Conservation (phyloP, 306 rosid species). For the Vachellia collinsii region DNA sequence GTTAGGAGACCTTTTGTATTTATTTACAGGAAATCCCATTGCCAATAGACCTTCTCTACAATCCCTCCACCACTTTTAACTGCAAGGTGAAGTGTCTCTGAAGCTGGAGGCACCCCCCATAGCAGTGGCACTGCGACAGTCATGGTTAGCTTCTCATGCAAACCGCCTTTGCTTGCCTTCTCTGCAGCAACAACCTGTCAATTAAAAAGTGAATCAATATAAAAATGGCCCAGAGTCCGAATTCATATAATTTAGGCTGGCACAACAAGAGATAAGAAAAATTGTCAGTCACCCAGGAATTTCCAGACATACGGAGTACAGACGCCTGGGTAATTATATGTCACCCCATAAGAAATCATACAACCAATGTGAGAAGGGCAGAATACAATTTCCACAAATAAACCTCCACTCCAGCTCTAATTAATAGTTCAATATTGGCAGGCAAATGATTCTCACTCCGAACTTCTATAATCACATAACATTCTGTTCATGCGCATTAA, state of each 20-base stretch:
- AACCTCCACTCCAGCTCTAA: neutral
- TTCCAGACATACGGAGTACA: neutral
- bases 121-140: conserved; percentile 95
- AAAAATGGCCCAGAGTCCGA: conserved; percentile 5
- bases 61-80: conserved; percentile 99
- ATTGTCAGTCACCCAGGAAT: neutral
- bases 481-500: neutral
- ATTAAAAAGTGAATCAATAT: neutral
- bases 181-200: conserved; percentile 86
- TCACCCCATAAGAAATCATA: conserved; percentile 6
- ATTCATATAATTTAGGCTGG: conserved; percentile 21
- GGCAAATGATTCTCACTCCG: conserved; percentile 17
- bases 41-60: conserved; percentile 96
- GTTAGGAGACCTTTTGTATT: conserved; percentile 47
- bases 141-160: conserved; percentile 95
- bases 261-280: conserved; percentile 1
- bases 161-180: conserved; percentile 83
- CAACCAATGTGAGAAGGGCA: conserved; percentile 14
- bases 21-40: conserved; percentile 87
- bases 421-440: neutral
- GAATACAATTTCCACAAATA: conserved; percentile 9
- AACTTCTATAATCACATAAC: conserved; percentile 3
- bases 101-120: conserved; percentile 98
- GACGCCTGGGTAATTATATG: neutral
- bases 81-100: conserved; percentile 93